These are phyloP conservation scores for Mrakia blollopis DNA, from an alignment of 768 basidiomycete species.

Conservation along the genomic window DNA sequence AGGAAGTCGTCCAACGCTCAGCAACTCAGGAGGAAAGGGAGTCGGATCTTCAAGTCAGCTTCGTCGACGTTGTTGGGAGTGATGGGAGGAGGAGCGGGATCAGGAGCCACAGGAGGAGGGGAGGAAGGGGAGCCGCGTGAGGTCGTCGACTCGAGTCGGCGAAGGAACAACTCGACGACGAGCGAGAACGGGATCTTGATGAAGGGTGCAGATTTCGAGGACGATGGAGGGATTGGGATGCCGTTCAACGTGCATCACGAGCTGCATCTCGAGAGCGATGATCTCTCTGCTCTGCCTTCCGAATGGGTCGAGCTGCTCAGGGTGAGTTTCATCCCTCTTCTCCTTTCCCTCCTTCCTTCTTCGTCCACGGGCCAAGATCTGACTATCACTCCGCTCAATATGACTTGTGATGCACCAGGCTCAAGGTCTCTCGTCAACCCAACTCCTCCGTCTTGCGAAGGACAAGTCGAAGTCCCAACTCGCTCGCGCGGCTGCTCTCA, in stretches of 20 bases:
- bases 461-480: background rate
- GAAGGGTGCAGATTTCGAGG: background rate
- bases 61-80: background rate
- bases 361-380: background rate
- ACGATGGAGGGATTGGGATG: background rate
- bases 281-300: background rate
- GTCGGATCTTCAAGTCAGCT: background rate
- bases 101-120: background rate
- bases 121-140: background rate
- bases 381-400: background rate
- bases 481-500: background rate
- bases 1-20: background rate
- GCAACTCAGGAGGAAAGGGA: conserved; percentile 9
- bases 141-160: background rate
- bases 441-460: background rate
- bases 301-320: conserved; percentile 2
- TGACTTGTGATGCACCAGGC: background rate
- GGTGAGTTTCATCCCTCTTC: background rate
- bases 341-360: background rate
- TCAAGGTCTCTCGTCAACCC: conserved; percentile 1
- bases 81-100: no score
- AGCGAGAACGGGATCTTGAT: background rate
- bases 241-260: conserved; percentile 14
- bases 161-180: background rate
- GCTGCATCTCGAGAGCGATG: conserved; percentile 14